Evolutionary conservation across 441 rosid species (phyloP).

Genomic region (Populus tomentosa): DNA sequence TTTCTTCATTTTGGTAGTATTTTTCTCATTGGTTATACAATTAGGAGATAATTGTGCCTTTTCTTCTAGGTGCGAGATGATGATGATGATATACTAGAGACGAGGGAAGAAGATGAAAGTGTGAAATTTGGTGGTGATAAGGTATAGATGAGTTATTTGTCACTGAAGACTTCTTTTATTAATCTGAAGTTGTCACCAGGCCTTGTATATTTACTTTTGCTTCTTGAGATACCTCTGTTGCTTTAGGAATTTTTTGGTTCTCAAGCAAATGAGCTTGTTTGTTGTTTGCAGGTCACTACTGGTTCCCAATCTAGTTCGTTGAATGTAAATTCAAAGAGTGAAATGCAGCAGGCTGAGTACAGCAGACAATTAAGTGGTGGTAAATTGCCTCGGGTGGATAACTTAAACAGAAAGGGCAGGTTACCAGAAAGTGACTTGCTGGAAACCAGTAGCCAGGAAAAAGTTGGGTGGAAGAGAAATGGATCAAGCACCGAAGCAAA

Average conservation of each 20-base stretch:
- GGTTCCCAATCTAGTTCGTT: slow-evolving; percentile 25
- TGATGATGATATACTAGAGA: slow-evolving; percentile 59
- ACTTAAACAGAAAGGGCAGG: slow-evolving; percentile 49
- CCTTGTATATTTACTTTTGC: neutral
- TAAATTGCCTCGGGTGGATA: slow-evolving; percentile 30
- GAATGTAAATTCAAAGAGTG: slow-evolving; percentile 28
- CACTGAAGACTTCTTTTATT: neutral
- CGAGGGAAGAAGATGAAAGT: slow-evolving; percentile 55
- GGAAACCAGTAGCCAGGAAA: slow-evolving; percentile 39
- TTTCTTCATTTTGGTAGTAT: neutral
- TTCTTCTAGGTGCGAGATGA: slow-evolving; percentile 67
- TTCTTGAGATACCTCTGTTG: neutral
- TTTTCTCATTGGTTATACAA: slow-evolving; percentile 14
- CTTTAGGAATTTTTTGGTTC: neutral
- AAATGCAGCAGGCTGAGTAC: slow-evolving; percentile 33
- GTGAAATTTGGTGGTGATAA: slow-evolving; percentile 34
- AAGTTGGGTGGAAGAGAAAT: slow-evolving; percentile 33
- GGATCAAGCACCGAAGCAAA: slow-evolving; percentile 44
- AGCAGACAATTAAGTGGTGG: slow-evolving; percentile 28
- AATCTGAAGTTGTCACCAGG: neutral
- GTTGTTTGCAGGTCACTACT: slow-evolving; percentile 32
- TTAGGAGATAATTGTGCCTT: slow-evolving; percentile 11
- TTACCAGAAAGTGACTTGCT: slow-evolving; percentile 32
- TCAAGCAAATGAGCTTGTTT: slow-evolving; percentile 11
- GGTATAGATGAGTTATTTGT: slow-evolving; percentile 29